Evolutionary conservation across 2,329 filamentous ascomycete genomes (phyloP).

Genomic region (Fusarium neocosmosporiellum): DNA sequence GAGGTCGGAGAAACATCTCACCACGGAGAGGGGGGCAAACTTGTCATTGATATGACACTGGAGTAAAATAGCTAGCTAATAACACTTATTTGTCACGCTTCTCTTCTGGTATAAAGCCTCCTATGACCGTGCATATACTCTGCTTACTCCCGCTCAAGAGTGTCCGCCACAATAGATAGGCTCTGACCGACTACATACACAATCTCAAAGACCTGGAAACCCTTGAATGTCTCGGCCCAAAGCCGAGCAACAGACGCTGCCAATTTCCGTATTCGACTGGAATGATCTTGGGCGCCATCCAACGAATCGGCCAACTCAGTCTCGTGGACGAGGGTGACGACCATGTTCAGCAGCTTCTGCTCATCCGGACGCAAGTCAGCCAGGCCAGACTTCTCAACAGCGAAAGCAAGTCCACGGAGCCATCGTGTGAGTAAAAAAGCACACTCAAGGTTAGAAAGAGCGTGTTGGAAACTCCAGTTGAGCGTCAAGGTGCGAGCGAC

Average conservation of each 20-base stretch:
- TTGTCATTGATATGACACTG: not conserved
- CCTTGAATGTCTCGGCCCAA: conserved; percentile 30
- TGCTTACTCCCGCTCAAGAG: not conserved
- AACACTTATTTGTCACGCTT: not conserved
- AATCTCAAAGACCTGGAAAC: conserved; percentile 28
- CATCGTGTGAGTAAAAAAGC: conserved; percentile 21
- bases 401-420: conserved; percentile 10
- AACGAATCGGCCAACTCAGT: not conserved
- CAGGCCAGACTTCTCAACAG: conserved; percentile 1
- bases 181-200: conserved; percentile 18
- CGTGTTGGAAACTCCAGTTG: conserved; percentile 28
- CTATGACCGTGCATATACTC: not conserved
- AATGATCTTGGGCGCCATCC: not conserved
- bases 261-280: conserved; percentile 7
- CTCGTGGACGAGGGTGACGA: conserved; percentile 2
- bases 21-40: not conserved
- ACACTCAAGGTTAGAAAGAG: conserved; percentile 24
- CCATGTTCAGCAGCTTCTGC: conserved; percentile 15
- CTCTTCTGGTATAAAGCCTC: not conserved
- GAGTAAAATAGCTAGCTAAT: not conserved
- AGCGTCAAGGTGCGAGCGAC: conserved; percentile 22
- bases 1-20: not conserved
- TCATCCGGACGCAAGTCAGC: not conserved
- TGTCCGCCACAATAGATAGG: not conserved
- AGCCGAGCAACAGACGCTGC: conserved; percentile 11